Evolutionary conservation across 2,329 filamentous ascomycete genomes (phyloP).

Genomic region (Coccinonectria pachysandricola): DNA sequence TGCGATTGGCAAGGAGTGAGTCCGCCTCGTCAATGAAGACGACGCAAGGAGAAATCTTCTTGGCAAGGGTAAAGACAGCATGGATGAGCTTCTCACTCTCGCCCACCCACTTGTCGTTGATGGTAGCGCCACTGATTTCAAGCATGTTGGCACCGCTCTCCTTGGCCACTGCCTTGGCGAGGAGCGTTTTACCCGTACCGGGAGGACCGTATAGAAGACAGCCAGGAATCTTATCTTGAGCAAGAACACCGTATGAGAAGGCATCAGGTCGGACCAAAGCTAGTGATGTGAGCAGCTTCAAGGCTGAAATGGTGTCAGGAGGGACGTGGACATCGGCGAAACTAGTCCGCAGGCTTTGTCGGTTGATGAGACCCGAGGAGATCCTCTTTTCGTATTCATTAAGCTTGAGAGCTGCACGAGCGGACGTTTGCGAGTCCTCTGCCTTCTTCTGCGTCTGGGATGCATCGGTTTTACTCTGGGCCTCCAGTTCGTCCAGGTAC

Average conservation of each 20-base stretch:
- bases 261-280: conserved; percentile 82
- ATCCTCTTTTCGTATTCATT: conserved; percentile 77
- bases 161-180: conserved; percentile 60
- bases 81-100: conserved; percentile 94
- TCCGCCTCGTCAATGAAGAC: conserved; percentile 98
- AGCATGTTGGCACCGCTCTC: conserved; percentile 64
- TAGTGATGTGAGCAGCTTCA: conserved; percentile 81
- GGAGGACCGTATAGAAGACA: conserved; percentile 82
- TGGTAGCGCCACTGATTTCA: conserved; percentile 79
- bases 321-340: conserved; percentile 83
- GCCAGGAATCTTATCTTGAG: conserved; percentile 82
- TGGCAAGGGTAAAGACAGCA: conserved; percentile 82
- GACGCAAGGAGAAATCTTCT: conserved; percentile 82
- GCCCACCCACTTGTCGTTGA: conserved; percentile 94
- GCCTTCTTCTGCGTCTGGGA: conserved; percentile 19
- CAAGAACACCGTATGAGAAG: conserved; percentile 91
- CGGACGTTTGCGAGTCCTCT: conserved; percentile 20
- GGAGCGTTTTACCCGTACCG: conserved; percentile 63
- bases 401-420: conserved; percentile 32
- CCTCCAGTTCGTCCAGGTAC: conserved; percentile 20
- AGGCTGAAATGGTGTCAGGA: conserved; percentile 69
- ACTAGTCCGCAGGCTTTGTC: conserved; percentile 71
- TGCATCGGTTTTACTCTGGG: conserved; percentile 11
- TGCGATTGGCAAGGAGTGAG: conserved; percentile 73
- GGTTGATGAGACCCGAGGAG: conserved; percentile 70